Base-by-base conservation (phyloP, 352 stramenopile genomes). In the Pythium brachiatum region DNA sequence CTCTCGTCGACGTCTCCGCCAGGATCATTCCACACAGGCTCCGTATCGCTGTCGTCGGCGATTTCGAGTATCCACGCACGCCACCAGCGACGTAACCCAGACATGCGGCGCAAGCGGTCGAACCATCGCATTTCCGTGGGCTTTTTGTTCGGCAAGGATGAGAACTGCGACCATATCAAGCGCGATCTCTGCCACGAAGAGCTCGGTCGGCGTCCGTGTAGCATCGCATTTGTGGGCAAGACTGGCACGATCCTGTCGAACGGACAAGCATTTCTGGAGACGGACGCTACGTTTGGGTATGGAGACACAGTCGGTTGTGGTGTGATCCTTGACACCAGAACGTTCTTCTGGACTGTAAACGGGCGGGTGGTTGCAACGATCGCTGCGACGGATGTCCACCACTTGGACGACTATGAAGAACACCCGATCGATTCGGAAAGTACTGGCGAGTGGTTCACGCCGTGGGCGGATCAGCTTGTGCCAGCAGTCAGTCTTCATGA, bases 281-380 rank as follows among this genome's bases (percentile, higher is more conserved):
- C 78, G 34, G 71, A 82, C 41, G 48, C 32, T 12, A 66, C 63
- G 15, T 90, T 83, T 55, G 81, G 70, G 27, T 57, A 68, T 7
- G 76, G 75, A 6, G 81, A 90, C 44, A 76, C 86, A 4, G 77
- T 90, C 11, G 81, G 81, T 7, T 86, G 76, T 53, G 81, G 81
- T 2, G 52, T 90, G 15, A 60, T 90, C 41, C 50, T 82, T 9
- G 81, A 88, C 53, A 78, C 75, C 1, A 75, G 79, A 36, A 90
- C 76, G 29, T 88, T 90, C 56, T 90, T 90, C 62, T 90, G 87
- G 56, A 90, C 81, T 54, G 66, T 83, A 20, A 90, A 90, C 64
- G 78, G 78, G 7, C 64, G 69, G 23, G 55, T 89, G 1, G 66
- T 80, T 51, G 78, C 76, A 3, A 74, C 82, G 50, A 16, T 88